Percentiles rank a stretch among this genome's conserved stretches.
phyloP scores from a whole-genome alignment of 371 early-diverging fungal genomes.

The Rhizopus delemar region DNA sequence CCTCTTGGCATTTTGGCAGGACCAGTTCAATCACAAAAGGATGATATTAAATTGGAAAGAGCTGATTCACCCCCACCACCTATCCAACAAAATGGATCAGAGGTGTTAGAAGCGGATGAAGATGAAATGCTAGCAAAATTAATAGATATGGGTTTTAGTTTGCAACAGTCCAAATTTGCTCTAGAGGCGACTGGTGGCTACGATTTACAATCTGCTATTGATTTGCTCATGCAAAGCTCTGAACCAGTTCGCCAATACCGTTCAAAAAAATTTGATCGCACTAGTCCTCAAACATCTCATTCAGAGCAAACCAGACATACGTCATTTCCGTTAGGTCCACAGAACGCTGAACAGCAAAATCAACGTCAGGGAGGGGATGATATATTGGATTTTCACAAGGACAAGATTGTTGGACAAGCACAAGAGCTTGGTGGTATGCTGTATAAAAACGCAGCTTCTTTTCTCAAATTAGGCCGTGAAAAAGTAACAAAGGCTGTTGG shows the following conservation, averaged over 20 bases:
- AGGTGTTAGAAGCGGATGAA: constrained; percentile 1
- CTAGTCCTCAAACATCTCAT: constrained; percentile 8
- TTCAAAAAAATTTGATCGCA: background rate
- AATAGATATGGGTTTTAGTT: constrained; percentile 76
- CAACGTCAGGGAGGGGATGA: constrained; percentile 7
- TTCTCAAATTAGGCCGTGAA: constrained; percentile 70
- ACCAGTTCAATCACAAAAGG: background rate
- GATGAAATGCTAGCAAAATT: constrained; percentile 60
- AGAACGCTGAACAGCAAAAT: background rate
- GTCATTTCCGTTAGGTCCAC: constrained; percentile 1
- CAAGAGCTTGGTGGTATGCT: constrained; percentile 71
- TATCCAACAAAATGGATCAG: too few species aligned
- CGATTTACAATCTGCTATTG: constrained; percentile 67
- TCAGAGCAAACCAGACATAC: constrained; percentile 6
- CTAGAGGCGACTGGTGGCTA: constrained; percentile 62
- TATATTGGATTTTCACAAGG: constrained; percentile 55
- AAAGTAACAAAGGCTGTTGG: constrained; percentile 66
- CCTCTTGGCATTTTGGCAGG: constrained; percentile 33
- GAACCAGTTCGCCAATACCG: constrained; percentile 31
- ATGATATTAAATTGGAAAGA: background rate
- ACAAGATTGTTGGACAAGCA: constrained; percentile 66
- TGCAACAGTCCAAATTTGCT: constrained; percentile 64
- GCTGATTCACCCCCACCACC: too few species aligned
- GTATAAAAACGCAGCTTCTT: constrained; percentile 71
- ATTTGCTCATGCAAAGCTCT: constrained; percentile 62